These are phyloP conservation scores for Straminergon stramineum DNA, from an alignment of 225 moss, liverwort and hornwort species.

Conservation along the genomic window DNA sequence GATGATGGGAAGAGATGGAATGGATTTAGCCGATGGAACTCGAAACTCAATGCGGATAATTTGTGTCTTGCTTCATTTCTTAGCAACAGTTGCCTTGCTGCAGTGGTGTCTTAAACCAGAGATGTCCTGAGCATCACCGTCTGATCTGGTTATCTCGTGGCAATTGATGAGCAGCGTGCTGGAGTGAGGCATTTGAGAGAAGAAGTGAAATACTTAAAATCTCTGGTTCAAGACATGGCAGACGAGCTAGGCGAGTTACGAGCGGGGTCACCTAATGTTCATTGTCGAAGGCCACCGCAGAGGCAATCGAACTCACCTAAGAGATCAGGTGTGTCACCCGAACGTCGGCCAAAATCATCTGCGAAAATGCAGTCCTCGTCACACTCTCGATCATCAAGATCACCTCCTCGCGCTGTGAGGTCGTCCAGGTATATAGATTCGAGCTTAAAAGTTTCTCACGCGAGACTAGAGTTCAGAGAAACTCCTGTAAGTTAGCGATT, in stretches of 20 bases:
- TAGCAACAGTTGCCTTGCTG: background rate
- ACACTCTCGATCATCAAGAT: conserved; percentile 22
- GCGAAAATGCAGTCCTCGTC: conserved; percentile 19
- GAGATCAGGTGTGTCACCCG: conserved; percentile 33
- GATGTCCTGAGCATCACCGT: background rate
- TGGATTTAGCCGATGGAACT: background rate
- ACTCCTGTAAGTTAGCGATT: background rate
- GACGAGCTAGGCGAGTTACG: conserved; percentile 32
- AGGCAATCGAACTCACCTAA: conserved; percentile 22
- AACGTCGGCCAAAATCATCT: conserved; percentile 32
- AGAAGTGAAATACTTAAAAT: conserved; percentile 30
- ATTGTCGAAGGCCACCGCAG: conserved; percentile 22
- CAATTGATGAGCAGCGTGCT: conserved; percentile 17
- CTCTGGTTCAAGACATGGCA: conserved; percentile 30
- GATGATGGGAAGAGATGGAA: background rate
- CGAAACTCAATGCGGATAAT: background rate
- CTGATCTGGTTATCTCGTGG: background rate
- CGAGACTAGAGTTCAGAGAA: background rate
- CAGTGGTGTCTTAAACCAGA: background rate
- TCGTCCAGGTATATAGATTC: conserved; percentile 19
- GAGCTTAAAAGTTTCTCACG: background rate
- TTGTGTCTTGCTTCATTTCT: background rate
- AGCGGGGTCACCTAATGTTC: conserved; percentile 17
- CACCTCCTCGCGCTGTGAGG: conserved; percentile 14
- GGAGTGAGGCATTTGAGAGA: conserved; percentile 39